Percentiles rank a stretch among this genome's conserved stretches.
Evolutionary conservation across 2,329 filamentous ascomycete genomes (phyloP).

Genomic region (Rhexocercosporidium sp.): DNA sequence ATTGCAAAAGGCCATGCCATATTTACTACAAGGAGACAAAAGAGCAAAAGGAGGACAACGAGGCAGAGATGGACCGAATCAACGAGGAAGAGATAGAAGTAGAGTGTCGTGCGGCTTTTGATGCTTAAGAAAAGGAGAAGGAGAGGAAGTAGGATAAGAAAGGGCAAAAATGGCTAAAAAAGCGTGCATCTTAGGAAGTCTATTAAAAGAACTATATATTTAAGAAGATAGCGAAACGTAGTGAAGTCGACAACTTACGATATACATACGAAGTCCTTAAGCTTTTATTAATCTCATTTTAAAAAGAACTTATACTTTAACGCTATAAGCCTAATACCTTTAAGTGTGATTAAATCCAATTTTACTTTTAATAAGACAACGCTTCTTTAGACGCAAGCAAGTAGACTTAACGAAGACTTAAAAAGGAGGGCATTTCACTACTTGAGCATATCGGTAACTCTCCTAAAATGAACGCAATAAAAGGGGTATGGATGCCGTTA

Average conservation of each 20-base stretch:
- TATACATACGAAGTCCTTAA: conserved; percentile 15
- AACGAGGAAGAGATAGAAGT: conserved; percentile 1
- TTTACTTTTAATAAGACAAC: conserved; percentile 14
- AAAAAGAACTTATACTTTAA: conserved; percentile 7
- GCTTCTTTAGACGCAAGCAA: conserved; percentile 11
- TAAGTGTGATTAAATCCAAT: background rate
- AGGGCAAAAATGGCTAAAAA: background rate
- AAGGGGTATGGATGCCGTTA: conserved; percentile 16
- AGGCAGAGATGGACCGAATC: background rate
- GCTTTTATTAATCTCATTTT: conserved; percentile 7
- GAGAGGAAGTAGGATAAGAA: background rate
- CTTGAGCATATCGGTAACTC: conserved; percentile 16
- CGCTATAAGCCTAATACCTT: conserved; percentile 4
- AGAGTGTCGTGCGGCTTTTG: background rate
- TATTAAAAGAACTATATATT: conserved; percentile 12
- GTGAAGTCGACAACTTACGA: conserved; percentile 3
- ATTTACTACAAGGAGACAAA: conserved; percentile 16
- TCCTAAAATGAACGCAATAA: conserved; percentile 18
- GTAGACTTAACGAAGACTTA: background rate
- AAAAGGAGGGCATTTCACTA: conserved; percentile 13
- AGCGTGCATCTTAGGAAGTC: background rate
- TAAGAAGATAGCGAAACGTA: background rate
- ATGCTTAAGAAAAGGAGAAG: conserved; percentile 1
- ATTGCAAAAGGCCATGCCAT: conserved; percentile 16
- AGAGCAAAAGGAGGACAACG: conserved; percentile 7